Evolutionary conservation across 2,329 filamentous ascomycete species (phyloP), one percentile per base, ranked within the genome.

Genomic region (Cytospora chrysosperma): DNA sequence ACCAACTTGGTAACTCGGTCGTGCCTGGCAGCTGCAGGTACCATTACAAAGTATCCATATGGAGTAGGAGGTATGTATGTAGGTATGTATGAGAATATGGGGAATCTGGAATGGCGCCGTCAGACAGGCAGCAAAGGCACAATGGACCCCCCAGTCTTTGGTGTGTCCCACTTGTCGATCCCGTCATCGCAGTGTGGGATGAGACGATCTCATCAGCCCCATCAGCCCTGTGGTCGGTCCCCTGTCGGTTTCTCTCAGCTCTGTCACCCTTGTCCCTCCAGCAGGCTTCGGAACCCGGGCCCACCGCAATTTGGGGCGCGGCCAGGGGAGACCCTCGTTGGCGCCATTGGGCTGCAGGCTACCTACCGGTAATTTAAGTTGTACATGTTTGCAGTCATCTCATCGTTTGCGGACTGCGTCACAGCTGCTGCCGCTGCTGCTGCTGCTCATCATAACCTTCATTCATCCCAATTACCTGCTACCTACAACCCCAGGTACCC

Each of bases 281-380:
- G 58, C 43, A 50, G 58, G 50, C 34, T 27, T 54, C 26, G 51
- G 58, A 52, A 21, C 51, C 37, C 15, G 28, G 58, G 28, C 43
- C 58, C 58, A 54, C 37, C 54, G 58, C n/a, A 47, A 47, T 47
- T 47, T 47, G 43, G n/a, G 43, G n/a, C n/a, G 9, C 43, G 24
- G n/a, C n/a, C n/a, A n/a, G n/a, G 43, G 43, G 43, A 8, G n/a
- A 47, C 43, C 43, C 43, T 24, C 19, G n/a, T 10, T n/a, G 40
- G 17, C 21, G 40, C 40, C n/a, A 7, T n/a, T 21, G 43, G 43
- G 43, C 43, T 24, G 43, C 43, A 43, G 32, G 17, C 58, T 32
- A n/a, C n/a, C n/a, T n/a, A n/a, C n/a, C n/a, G n/a, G n/a, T n/a
- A 60, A 60, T 60, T 60, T 54, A 60, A 60, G 50, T 26, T 37